Evolutionary conservation across 768 basidiomycete genomes (phyloP).

Genomic region (Austroboletus eburneus): DNA sequence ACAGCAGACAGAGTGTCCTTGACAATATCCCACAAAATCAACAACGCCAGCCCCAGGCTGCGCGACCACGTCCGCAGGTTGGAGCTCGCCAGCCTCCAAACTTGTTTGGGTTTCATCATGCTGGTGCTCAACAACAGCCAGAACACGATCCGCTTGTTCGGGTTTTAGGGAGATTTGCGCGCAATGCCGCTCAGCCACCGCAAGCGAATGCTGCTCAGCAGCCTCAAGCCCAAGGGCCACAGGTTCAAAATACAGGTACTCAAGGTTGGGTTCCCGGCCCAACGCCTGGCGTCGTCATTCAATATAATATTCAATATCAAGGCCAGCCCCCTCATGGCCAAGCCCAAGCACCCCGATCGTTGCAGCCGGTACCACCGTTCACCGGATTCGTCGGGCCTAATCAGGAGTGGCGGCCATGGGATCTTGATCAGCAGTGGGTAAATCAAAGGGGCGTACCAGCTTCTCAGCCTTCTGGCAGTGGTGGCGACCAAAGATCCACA

Average conservation of each 20-base stretch:
- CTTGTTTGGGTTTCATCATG: constrained; percentile 25
- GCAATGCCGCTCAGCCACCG: constrained; percentile 45
- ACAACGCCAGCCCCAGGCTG: constrained; percentile 26
- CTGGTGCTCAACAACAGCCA: constrained; percentile 32
- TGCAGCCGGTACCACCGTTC: constrained; percentile 49
- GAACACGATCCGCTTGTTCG: constrained; percentile 37
- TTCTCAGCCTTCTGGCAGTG: constrained; percentile 4
- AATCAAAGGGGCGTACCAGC: constrained; percentile 9
- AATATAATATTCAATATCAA: constrained; percentile 63
- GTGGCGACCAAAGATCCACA: not conserved
- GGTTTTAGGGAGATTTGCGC: constrained; percentile 49
- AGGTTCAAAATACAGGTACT: constrained; percentile 29
- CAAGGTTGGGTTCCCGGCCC: constrained; percentile 35
- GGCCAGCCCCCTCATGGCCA: constrained; percentile 34
- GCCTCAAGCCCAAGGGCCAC: constrained; percentile 29
- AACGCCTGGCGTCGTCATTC: constrained; percentile 50
- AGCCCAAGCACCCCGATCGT: constrained; percentile 26
- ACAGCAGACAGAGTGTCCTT: constrained; percentile 73
- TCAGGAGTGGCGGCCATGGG: constrained; percentile 66
- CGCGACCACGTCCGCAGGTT: constrained; percentile 25
- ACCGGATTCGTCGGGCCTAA: constrained; percentile 62
- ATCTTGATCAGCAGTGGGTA: constrained; percentile 34
- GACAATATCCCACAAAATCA: constrained; percentile 42
- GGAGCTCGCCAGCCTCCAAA: constrained; percentile 31
- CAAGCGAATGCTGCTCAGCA: constrained; percentile 29